Evolutionary conservation across 176 grass and related monocot species (phyloP).

Genomic region (Echinochloa phyllopogon): DNA sequence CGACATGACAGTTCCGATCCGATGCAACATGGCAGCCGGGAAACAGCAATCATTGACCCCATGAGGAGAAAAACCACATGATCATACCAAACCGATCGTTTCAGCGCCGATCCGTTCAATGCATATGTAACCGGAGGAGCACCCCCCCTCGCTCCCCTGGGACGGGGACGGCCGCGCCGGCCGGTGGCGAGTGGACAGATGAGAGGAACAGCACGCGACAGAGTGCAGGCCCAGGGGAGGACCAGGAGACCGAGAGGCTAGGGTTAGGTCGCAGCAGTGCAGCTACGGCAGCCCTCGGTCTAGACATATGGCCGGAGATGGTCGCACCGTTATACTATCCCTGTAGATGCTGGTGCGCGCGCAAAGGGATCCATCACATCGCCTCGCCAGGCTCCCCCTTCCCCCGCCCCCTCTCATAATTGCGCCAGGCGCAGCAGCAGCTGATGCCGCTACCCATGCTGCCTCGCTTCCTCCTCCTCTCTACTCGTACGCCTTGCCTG

Average conservation of each 20-base stretch:
- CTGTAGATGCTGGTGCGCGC: slow-evolving; percentile 41
- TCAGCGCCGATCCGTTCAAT: background rate
- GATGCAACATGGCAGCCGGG: background rate
- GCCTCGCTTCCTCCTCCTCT: too few species aligned
- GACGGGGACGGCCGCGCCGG: background rate
- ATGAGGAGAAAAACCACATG: background rate
- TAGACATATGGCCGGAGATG: slow-evolving; percentile 30
- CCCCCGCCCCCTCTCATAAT: slow-evolving; percentile 17
- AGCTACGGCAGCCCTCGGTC: background rate
- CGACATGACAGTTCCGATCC: slow-evolving; percentile 14
- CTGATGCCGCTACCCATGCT: background rate
- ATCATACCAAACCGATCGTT: background rate
- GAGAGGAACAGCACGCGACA: slow-evolving; percentile 26
- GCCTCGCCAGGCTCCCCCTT: background rate
- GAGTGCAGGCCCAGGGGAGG: background rate
- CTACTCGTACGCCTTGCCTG: too few species aligned
- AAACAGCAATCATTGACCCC: slow-evolving; percentile 52
- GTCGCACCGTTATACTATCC: slow-evolving; percentile 54
- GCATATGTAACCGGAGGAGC: background rate
- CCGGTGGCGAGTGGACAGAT: slow-evolving; percentile 44
- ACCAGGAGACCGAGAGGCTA: background rate
- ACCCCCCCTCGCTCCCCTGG: background rate
- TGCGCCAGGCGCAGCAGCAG: background rate
- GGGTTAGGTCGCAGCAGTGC: background rate
- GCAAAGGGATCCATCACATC: slow-evolving; percentile 49